These are phyloP conservation scores for Coniferiporia weirii DNA, from an alignment of 1,284 basidiomycete genomes.

Conservation along the genomic window DNA sequence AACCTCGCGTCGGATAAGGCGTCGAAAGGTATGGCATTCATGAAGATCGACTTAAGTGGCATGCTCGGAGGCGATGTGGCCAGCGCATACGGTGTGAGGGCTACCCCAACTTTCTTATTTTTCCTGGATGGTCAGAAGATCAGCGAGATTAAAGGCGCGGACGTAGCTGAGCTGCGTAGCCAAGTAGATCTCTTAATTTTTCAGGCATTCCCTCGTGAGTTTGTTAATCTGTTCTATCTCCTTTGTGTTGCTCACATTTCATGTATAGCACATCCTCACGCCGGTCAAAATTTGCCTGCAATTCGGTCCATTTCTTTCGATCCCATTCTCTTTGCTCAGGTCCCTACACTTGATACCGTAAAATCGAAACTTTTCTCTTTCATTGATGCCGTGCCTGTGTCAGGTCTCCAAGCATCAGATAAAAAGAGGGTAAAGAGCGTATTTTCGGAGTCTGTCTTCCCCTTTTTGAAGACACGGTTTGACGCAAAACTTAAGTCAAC, in stretches of 20 bases:
- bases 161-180: slow-evolving; percentile 58
- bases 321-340: slow-evolving; percentile 72
- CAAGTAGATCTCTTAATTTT: slow-evolving; percentile 71
- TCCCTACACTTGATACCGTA: slow-evolving; percentile 64
- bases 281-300: slow-evolving; percentile 53
- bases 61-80: slow-evolving; percentile 61
- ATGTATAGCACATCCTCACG: slow-evolving; percentile 68
- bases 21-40: slow-evolving; percentile 52
- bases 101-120: slow-evolving; percentile 83
- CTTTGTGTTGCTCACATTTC: not conserved
- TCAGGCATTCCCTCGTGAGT: slow-evolving; percentile 73
- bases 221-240: not conserved
- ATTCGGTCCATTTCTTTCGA: slow-evolving; percentile 62
- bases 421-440: slow-evolving; percentile 44
- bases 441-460: slow-evolving; percentile 46
- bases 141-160: slow-evolving; percentile 70
- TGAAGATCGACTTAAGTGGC: slow-evolving; percentile 74
- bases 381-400: slow-evolving; percentile 39
- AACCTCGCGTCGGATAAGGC: slow-evolving; percentile 41
- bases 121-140: slow-evolving; percentile 73
- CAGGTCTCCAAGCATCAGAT: slow-evolving; percentile 30
- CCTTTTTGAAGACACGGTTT: slow-evolving; percentile 63
- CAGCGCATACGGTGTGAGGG: slow-evolving; percentile 60
- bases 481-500: slow-evolving; percentile 24
- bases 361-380: slow-evolving; percentile 59